Evolutionary conservation across 2,329 filamentous ascomycete genomes (phyloP), one percentile per base, ranked within the genome.

Genomic region (Pezizomycotina sp.): DNA sequence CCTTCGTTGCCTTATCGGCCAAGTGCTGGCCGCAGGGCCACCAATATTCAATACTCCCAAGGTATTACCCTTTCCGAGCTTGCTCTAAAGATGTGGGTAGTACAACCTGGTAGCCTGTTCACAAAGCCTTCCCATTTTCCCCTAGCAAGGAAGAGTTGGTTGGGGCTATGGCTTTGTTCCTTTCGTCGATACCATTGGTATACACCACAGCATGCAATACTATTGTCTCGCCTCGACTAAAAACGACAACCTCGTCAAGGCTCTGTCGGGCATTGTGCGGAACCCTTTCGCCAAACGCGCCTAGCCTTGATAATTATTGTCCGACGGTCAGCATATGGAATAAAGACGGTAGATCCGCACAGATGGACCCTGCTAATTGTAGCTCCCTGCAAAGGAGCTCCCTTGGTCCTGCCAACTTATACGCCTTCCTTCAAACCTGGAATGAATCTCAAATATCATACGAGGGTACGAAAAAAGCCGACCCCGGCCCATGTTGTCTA

Each of bases 51-150:
- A n/a, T n/a, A 64, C 6, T 67, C 70, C 0, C 59, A 62, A 3
- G 79, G 79, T 2, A 66, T 84, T 39, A 81, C 73, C 0, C 64
- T 86, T 9, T 74, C 79, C n/a, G 79, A 86, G 51, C 69, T 84
- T 60, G 75, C 68, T 10, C 82, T 86, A 76, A 65, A 78, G 29
- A 68, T 67, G 28, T 86, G 78, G 79, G 66, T 76, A 13, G 25
- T 23, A 58, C 71, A 77, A 55, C 77, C 77, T 0, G 79, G 79
- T 0, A 75, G 71, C 0, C 61, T 86, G 45, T 60, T 86, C 13
- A 78, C 74, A 0, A 72, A 80, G 47, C 75, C 64, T 55, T 64
- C 74, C 43, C 68, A 67, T 3, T 58, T 83, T 1, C 64, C 66
- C 4, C 74, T 76, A 41, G 74, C 74, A 0, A 72, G 63, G 0